Conservation (phyloP, 2,329 filamentous ascomycete species). For the Ciborinia camelliae region DNA sequence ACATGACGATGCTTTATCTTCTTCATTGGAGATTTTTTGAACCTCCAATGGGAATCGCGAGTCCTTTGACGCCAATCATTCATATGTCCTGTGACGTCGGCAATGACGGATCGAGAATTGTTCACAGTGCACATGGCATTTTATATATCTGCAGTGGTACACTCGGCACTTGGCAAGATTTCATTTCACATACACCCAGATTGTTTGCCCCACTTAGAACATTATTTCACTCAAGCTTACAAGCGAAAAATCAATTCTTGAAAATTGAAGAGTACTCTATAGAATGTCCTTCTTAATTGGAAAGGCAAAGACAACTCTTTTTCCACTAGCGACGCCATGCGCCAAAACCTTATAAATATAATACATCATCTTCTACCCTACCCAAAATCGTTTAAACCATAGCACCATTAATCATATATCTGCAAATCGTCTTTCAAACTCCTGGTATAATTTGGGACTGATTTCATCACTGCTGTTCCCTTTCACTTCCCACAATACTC, state of each 20-base stretch:
- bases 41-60: background rate
- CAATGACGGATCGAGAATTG: background rate
- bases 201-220: background rate
- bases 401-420: background rate
- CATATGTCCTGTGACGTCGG: background rate
- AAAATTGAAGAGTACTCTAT: too few relatives aligned
- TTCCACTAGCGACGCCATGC: background rate
- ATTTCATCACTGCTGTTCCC: constrained; percentile 95
- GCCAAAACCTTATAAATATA: background rate
- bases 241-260: background rate
- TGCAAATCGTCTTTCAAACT: constrained; percentile 76
- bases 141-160: background rate
- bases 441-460: constrained; percentile 77
- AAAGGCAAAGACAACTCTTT: background rate
- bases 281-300: too few relatives aligned
- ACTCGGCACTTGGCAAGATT: background rate
- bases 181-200: background rate
- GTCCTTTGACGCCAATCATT: background rate
- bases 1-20: background rate
- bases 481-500: constrained; percentile 80
- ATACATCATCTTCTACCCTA: constrained; percentile 11
- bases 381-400: background rate
- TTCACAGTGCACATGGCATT: background rate
- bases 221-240: background rate
- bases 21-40: background rate